phyloP scores from a whole-genome alignment of 345 rosid genomes.

The Dipteronia sinensis region DNA sequence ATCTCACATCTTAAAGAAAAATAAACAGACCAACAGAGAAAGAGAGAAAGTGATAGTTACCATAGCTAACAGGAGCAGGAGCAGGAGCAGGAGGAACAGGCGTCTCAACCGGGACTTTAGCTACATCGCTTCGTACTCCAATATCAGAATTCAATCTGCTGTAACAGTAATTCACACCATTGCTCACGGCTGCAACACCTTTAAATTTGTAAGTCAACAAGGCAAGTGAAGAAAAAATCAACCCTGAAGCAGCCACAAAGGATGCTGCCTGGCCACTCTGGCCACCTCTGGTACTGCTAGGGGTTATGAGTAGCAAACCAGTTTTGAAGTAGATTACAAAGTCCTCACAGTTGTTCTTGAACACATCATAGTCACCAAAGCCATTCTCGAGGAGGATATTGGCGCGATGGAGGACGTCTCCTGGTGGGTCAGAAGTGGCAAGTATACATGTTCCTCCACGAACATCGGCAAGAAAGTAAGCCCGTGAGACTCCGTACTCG shows the following conservation, averaged over 20 bases:
- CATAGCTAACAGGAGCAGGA: too few relatives aligned
- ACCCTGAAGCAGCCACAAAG: too few relatives aligned
- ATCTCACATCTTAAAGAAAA: too few relatives aligned
- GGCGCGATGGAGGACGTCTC: constrained; percentile 60
- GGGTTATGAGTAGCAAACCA: constrained; percentile 45
- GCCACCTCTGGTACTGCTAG: constrained; percentile 45
- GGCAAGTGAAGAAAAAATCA: too few relatives aligned
- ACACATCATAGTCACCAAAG: constrained; percentile 62
- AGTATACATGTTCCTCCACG: constrained; percentile 87
- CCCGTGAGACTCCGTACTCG: constrained; percentile 50
- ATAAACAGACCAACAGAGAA: too few relatives aligned
- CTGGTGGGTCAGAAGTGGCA: constrained; percentile 59
- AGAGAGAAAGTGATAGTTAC: too few relatives aligned
- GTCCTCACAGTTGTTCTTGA: constrained; percentile 79
- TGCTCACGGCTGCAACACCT: constrained; percentile 25
- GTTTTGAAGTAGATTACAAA: constrained; percentile 80
- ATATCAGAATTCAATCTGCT: constrained; percentile 55
- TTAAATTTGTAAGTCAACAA: too few relatives aligned
- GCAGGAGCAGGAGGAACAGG: neutral
- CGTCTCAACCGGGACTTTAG: neutral
- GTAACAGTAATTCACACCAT: constrained; percentile 36
- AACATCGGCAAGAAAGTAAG: too few relatives aligned
- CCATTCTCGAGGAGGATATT: constrained; percentile 56
- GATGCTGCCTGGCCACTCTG: too few relatives aligned
- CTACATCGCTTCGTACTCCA: constrained; percentile 68